These are phyloP conservation scores for Silene noctiflora DNA, from an alignment of 179 eudicot species.

Conservation along the genomic window DNA sequence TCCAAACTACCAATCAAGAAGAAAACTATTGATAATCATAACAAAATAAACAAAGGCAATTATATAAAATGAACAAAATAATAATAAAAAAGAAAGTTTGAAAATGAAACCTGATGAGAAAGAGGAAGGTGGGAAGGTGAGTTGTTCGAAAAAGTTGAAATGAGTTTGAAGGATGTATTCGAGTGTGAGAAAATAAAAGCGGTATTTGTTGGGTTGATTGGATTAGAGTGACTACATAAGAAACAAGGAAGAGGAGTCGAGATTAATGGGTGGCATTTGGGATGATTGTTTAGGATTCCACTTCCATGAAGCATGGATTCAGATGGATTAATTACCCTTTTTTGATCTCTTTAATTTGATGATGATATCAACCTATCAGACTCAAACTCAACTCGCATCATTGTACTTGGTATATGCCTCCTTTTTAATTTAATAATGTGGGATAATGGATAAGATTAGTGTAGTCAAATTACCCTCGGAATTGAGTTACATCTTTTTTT, in stretches of 20 bases:
- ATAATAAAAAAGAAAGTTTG: not conserved
- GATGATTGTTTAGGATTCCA: slow-evolving; percentile 18
- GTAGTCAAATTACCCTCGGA: no score
- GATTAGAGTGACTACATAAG: slow-evolving; percentile 5
- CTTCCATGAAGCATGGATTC: slow-evolving; percentile 26
- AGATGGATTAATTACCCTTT: not conserved
- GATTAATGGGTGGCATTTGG: slow-evolving; percentile 22
- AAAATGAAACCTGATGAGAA: slow-evolving; percentile 30
- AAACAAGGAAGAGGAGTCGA: slow-evolving; percentile 5
- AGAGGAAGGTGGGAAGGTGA: slow-evolving; percentile 16
- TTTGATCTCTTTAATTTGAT: no score
- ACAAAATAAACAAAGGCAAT: no score
- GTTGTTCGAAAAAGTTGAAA: slow-evolving; percentile 14
- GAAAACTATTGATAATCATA: no score
- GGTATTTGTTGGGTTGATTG: not conserved
- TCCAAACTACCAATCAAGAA: not conserved
- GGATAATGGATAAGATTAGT: no score
- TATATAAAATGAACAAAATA: not conserved
- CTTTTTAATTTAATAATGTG: no score
- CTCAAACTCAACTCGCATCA: no score
- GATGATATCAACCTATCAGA: not conserved
- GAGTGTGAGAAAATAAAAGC: not conserved
- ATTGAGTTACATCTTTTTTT: no score
- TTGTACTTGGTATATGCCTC: no score
- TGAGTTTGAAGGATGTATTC: not conserved